These are phyloP conservation scores for Gossypium longicalyx DNA, from an alignment of 345 rosid species.

Conservation along the genomic window DNA sequence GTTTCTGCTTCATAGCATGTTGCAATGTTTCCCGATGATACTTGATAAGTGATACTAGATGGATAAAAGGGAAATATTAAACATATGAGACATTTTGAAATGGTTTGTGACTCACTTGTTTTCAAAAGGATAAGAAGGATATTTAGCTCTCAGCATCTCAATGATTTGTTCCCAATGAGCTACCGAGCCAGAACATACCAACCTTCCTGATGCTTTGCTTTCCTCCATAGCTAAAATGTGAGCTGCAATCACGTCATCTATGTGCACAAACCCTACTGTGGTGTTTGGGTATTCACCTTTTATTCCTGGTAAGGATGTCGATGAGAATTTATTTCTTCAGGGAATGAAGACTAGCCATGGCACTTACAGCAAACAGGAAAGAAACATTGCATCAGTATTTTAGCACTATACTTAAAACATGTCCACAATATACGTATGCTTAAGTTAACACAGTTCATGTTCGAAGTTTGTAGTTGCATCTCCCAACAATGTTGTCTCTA, in stretches of 20 bases:
- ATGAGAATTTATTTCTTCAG: neutral
- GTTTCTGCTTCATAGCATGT: neutral
- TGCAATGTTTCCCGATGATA: neutral
- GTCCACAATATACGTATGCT: too few species aligned
- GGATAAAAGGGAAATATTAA: neutral
- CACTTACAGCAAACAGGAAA: neutral
- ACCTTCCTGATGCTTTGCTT: slow-evolving; percentile 59
- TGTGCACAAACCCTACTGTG: slow-evolving; percentile 73
- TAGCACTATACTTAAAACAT: too few species aligned
- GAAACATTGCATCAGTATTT: too few species aligned
- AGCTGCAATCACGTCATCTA: slow-evolving; percentile 74
- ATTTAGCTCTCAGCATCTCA: slow-evolving; percentile 57
- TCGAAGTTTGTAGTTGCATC: too few species aligned
- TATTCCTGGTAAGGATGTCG: slow-evolving; percentile 31
- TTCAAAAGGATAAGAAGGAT: slow-evolving; percentile 62
- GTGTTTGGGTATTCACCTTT: slow-evolving; percentile 65
- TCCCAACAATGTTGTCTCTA: too few species aligned
- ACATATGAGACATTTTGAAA: neutral
- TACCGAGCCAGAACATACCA: slow-evolving; percentile 69
- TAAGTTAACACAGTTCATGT: too few species aligned
- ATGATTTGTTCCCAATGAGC: slow-evolving; percentile 74
- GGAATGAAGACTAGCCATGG: neutral
- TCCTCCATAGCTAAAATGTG: slow-evolving; percentile 81
- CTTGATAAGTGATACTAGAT: neutral
- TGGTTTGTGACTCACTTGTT: slow-evolving; percentile 39